Evolutionary conservation across 2,329 filamentous ascomycete genomes (phyloP), one percentile per base, ranked within the genome.

Genomic region (Xylaria sp.): DNA sequence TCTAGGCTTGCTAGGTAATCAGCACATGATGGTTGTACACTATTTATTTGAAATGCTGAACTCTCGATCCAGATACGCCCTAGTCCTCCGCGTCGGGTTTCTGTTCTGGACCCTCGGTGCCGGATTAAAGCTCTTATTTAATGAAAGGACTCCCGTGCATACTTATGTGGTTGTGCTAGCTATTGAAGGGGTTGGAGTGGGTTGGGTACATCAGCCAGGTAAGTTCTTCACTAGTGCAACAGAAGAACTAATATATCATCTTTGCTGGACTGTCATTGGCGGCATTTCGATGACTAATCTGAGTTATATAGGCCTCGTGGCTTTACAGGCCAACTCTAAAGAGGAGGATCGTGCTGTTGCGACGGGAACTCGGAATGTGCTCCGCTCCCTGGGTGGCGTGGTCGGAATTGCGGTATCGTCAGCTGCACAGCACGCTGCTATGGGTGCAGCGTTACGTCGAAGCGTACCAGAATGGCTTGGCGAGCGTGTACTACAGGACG

Each of bases 171-270:
- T 51, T 29, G 48, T 51, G 23, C 48, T 51, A 13, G 48, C 10
- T 18, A 25, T 51, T 10, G 48, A 51, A 29, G 48, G 48, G 9
- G 25, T 16, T 18, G 48, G 48, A 29, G 48, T 51, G 6, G 48
- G 48, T 5, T 51, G 48, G 48, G 48, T 51, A 25, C 48, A 51
- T 51, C 48, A 51, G 48, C 48, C 48, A 51, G 48, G 48, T 51
- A 29, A 27, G 48, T 29, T 23, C 3, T 4, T 5, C 12, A 51
- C 23, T 16, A 13, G 25, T 16, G 23, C 21, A 51, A 51, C 48
- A 27, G 18, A 1, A 18, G 13, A 27, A 6, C 6, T 29, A 13
- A 6, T 50, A 25, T n/a, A 29, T 29, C 29, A 29, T 32, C 9
- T 32, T 35, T 10, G 8, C 5, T 35, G 6, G 32, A 35, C 32